Conservation (phyloP, 352 stramenopile species). For the Phytopythium boreale region DNA sequence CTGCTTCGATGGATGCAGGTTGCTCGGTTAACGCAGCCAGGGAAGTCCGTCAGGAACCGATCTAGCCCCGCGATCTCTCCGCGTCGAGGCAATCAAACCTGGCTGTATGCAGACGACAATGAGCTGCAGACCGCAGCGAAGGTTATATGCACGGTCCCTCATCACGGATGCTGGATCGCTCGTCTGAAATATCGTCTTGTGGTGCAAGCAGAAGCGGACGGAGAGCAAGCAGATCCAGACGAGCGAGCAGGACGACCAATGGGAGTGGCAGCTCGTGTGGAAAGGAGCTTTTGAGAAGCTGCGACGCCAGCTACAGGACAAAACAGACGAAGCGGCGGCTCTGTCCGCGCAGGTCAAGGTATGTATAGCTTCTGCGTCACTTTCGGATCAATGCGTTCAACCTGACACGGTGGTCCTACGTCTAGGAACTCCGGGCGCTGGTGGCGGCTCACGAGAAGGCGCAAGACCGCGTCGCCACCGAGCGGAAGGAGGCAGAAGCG, state of each 20-base stretch:
- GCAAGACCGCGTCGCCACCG: slow-evolving; percentile 29
- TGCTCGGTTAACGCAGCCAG: background rate
- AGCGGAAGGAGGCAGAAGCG: slow-evolving; percentile 24
- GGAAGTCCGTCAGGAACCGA: background rate
- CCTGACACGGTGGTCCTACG: background rate
- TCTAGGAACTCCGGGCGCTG: slow-evolving; percentile 40
- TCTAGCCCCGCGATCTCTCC: background rate
- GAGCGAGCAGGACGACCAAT: slow-evolving; percentile 57
- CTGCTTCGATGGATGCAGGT: too few species aligned
- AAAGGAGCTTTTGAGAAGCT: slow-evolving; percentile 71
- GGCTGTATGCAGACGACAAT: background rate
- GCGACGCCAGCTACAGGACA: slow-evolving; percentile 31
- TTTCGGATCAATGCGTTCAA: too few species aligned
- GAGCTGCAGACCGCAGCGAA: background rate
- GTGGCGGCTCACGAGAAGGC: slow-evolving; percentile 37
- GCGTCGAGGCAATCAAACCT: background rate
- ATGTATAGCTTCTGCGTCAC: background rate
- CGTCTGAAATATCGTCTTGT: background rate
- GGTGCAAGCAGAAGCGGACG: slow-evolving; percentile 15
- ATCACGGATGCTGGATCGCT: background rate
- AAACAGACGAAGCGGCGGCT: slow-evolving; percentile 24
- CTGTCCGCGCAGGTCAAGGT: slow-evolving; percentile 51
- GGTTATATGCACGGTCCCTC: background rate
- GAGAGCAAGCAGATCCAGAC: slow-evolving; percentile 57
- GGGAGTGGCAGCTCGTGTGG: slow-evolving; percentile 68